Evolutionary conservation across 106 monocot species (phyloP).

Genomic region (Phalaenopsis equestris): DNA sequence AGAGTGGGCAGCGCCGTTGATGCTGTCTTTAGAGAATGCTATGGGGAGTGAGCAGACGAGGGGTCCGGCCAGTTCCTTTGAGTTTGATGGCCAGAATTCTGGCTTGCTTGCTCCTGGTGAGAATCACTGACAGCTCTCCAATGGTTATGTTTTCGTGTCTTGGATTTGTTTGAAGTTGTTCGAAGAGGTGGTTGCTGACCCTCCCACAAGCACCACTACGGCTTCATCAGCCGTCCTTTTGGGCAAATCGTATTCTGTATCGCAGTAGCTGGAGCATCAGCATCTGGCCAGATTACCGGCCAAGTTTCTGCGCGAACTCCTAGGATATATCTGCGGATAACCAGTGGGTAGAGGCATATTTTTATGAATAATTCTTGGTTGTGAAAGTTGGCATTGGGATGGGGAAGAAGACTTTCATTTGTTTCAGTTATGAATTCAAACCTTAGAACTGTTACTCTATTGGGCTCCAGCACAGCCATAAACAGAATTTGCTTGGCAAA

Average conservation of each 20-base stretch:
- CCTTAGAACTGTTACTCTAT: conserved; percentile 85
- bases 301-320: conserved; percentile 83
- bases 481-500: conserved; percentile 82
- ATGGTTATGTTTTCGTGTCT: conserved; percentile 84
- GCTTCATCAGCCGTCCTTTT: conserved; percentile 56
- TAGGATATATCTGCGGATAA: conserved; percentile 74
- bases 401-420: conserved; percentile 76
- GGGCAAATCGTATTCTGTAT: conserved; percentile 59
- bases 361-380: conserved; percentile 95
- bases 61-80: conserved; percentile 73
- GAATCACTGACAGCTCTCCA: conserved; percentile 82
- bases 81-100: conserved; percentile 96
- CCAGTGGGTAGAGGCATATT: conserved; percentile 83
- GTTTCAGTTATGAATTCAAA: conserved; percentile 84
- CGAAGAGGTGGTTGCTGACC: conserved; percentile 5
- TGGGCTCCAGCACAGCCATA: conserved; percentile 75
- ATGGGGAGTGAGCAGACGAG: conserved; percentile 48
- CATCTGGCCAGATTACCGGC: conserved; percentile 53
- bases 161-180: conserved; percentile 95
- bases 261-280: conserved; percentile 54
- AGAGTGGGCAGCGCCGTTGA: conserved; percentile 54
- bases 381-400: conserved; percentile 67
- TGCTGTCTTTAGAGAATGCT: conserved; percentile 77
- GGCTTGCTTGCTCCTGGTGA: conserved; percentile 85
- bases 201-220: conserved; percentile 59